A percentile compares a stretch with the other conserved stretches of the same genome.
phyloP scores from a whole-genome alignment of 1,284 basidiomycete species.

The Coniophora puteana region DNA sequence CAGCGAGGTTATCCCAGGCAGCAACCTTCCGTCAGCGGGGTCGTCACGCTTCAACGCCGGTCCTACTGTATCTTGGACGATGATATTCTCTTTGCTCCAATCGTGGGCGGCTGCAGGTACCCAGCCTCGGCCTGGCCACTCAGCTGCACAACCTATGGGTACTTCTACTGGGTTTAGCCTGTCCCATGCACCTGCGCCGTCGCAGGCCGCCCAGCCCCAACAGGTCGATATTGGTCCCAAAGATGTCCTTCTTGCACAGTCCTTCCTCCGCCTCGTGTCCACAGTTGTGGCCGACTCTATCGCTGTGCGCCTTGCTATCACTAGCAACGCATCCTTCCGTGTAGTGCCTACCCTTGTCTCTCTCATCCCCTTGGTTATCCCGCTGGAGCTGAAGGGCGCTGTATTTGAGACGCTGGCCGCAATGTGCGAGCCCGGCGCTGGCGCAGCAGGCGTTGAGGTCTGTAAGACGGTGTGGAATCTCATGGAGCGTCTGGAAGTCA shows the following conservation, averaged over 20 bases:
- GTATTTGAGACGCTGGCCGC: conserved; percentile 82
- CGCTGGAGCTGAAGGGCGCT: conserved; percentile 89
- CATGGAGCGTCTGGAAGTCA: conserved; percentile 84
- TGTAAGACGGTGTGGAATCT: conserved; percentile 79
- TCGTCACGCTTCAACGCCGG: conserved; percentile 26
- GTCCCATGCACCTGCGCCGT: conserved; percentile 16
- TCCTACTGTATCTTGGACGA: conserved; percentile 42
- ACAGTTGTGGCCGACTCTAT: conserved; percentile 79
- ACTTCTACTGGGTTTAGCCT: conserved; percentile 26
- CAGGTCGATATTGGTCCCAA: conserved; percentile 62
- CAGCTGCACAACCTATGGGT: conserved; percentile 21
- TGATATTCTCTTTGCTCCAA: conserved; percentile 51
- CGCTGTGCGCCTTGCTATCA: conserved; percentile 76
- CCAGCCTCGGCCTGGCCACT: conserved; percentile 21
- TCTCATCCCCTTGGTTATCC: conserved; percentile 76
- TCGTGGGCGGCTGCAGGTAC: conserved; percentile 41
- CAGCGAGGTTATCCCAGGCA: conserved; percentile 60
- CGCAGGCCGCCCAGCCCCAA: conserved; percentile 27
- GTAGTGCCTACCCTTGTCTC: conserved; percentile 79
- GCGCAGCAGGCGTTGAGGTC: conserved; percentile 71
- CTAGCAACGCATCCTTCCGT: conserved; percentile 74
- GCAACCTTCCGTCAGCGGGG: conserved; percentile 28
- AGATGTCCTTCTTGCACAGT: conserved; percentile 76
- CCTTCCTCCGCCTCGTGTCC: conserved; percentile 80
- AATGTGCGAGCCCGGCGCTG: conserved; percentile 79